Conservation (phyloP, 345 rosid genomes). For the Barbarea vulgaris region DNA sequence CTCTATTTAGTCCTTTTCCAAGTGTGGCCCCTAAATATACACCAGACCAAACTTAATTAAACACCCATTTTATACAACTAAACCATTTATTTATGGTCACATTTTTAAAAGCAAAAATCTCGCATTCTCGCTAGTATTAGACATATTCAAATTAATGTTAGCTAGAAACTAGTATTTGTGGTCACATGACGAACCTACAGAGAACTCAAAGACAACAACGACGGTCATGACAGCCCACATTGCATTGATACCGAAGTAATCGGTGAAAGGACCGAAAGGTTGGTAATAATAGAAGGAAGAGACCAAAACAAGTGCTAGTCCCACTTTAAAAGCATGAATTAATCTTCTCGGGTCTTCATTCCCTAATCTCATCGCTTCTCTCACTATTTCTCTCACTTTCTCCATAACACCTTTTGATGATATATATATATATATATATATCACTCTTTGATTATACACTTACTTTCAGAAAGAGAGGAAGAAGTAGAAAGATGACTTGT, state of each 20-base stretch:
- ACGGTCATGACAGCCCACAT: conserved; percentile 25
- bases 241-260: conserved; percentile 10
- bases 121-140: background rate
- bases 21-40: conserved; percentile 54
- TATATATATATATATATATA: no score
- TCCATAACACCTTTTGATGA: background rate
- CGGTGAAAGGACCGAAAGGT: conserved; percentile 1
- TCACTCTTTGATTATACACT: background rate
- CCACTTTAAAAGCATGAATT: conserved; percentile 9
- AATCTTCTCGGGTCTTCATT: conserved; percentile 2
- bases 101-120: background rate
- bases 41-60: conserved; percentile 8
- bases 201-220: conserved; percentile 14
- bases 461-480: background rate
- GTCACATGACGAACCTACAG: background rate
- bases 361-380: background rate
- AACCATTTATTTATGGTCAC: background rate
- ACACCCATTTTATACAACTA: background rate
- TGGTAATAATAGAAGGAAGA: background rate
- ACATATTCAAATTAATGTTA: background rate
- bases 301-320: background rate
- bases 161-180: background rate
- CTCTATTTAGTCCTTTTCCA: conserved; percentile 74
- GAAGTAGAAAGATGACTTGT: background rate
- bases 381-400: background rate